Evolutionary conservation across 805 yeast species (phyloP), one percentile per base, ranked within the genome.

Genomic region (Metschnikowia cerradonensis): DNA sequence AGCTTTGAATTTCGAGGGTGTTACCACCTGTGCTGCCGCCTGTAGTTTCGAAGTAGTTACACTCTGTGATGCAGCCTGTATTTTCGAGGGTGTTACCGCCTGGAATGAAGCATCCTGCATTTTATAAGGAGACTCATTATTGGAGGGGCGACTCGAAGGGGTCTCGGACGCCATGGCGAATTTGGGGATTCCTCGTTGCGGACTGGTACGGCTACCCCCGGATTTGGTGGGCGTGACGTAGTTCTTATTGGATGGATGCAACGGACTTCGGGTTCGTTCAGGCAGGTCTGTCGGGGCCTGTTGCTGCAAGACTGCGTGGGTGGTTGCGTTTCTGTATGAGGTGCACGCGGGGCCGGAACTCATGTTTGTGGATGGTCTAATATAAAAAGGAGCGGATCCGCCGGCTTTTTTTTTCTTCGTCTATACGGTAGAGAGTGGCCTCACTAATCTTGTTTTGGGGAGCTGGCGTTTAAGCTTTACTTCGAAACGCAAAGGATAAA

Each of bases 231-330:
- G 47, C 14, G 47, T 44, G 15, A 15, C 20, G 6, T 15, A n/a
- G 19, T 36, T 44, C 26, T 36, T 22, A 26, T 44, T 44, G 41
- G 40, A 35, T 11, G 47, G 40, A 17, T 36, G 47, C 26, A 44
- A 44, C 4, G 47, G 47, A 15, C 33, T 44, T 17, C 47, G 20
- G 41, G 33, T 17, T 13, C 32, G 23, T 23, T 35, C 47, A 2
- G 47, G 47, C 41, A 44, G 33, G 26, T 22, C 31, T n/a, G 23
- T 26, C 32, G 40, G 31, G 10, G 33, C 26, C 23, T 23, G 47
- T 17, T 43, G 47, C 33, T 44, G 39, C 47, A 44, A 44, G 40
- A 23, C 23, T 34, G 47, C 47, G 47, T 35, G 45, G 6, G 45
- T 15, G 17, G 22, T 22, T n/a, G 41, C 8, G 14, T 41, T 37